Base-by-base conservation (phyloP, 139 green algal genomes). In the Cymbomonas tetramitiformis region DNA sequence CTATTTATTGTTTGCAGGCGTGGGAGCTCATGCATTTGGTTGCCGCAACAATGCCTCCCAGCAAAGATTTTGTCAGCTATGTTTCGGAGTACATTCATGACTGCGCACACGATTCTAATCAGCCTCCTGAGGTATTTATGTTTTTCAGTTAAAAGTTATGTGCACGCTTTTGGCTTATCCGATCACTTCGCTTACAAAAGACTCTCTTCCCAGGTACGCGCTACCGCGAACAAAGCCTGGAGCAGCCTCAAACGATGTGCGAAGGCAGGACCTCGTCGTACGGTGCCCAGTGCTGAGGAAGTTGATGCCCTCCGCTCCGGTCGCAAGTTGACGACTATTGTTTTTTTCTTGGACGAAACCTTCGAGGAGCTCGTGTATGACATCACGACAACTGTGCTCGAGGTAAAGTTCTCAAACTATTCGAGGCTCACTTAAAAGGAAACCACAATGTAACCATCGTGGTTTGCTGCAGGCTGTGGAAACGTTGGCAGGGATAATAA, bases 261-360 rank as follows among this genome's bases (percentile, higher is more conserved):
- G 51, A 94, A 95, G 67, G 80, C 79, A 12, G 87, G 87, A 7
- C 68, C 86, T 18, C 74, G 89, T 21, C 68, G 80, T 28, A 90
- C 80, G 58, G 77, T 93, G 60, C 86, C 86, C 2, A 74, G 76
- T n/a, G 51, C 67, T 0, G 85, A 94, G 39, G 88, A 96, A 79
- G 82, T 95, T 25, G 80, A 90, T 30, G 80, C 82, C n/a, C 59
- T 93, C 34, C 65, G 89, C 21, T 63, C 63, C 9, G 75, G 74
- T 12, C 46, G 58, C 0, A 72, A 74, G 56, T 71, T 88, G 29
- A 86, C 73, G 24, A 78, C 80, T 0, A 84, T 95, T 26, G 81
- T 90, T 0, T 93, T 87, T 65, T 98, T 96, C 70, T 70, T 96
- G 65, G 90, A 96, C 46, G 86, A 94, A 51, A 94, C 86, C 2